A percentile compares a stretch with the other conserved stretches of the same genome.
Evolutionary conservation across 2,329 filamentous ascomycete genomes (phyloP).

Genomic region (Cordyceps farinosa): DNA sequence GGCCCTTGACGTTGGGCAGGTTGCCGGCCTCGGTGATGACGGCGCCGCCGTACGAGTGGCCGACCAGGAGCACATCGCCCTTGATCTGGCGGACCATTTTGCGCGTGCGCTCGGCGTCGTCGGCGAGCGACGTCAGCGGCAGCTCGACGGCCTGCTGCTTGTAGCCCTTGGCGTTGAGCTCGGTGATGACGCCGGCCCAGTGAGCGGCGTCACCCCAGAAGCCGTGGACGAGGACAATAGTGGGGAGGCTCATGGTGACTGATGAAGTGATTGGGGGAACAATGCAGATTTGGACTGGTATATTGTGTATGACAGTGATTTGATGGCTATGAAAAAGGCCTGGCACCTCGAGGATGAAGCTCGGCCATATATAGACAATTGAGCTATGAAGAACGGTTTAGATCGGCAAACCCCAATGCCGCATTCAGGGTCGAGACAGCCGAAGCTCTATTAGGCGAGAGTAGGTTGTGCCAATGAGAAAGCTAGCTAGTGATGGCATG

Average conservation of each 20-base stretch:
- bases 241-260: constrained; percentile 1
- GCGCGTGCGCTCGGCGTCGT: constrained; percentile 9
- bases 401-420: no score
- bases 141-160: constrained; percentile 8
- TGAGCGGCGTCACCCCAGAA: constrained; percentile 16
- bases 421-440: no score
- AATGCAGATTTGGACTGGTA: neutral
- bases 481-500: no score
- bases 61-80: constrained; percentile 5
- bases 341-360: no score
- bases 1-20: constrained; percentile 8
- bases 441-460: no score
- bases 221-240: constrained; percentile 14
- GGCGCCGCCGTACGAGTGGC: constrained; percentile 15
- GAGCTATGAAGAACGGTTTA: no score
- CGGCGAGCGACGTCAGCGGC: constrained; percentile 14
- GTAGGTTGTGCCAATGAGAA: no score
- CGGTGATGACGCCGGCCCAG: constrained; percentile 12
- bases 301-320: neutral
- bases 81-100: constrained; percentile 1
- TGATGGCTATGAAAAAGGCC: no score
- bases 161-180: constrained; percentile 1
- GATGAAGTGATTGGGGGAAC: no score
- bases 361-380: no score
- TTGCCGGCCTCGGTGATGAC: constrained; percentile 11